These are phyloP conservation scores for Dendrobium huoshanense DNA, from an alignment of 106 monocot genomes.

Conservation along the genomic window DNA sequence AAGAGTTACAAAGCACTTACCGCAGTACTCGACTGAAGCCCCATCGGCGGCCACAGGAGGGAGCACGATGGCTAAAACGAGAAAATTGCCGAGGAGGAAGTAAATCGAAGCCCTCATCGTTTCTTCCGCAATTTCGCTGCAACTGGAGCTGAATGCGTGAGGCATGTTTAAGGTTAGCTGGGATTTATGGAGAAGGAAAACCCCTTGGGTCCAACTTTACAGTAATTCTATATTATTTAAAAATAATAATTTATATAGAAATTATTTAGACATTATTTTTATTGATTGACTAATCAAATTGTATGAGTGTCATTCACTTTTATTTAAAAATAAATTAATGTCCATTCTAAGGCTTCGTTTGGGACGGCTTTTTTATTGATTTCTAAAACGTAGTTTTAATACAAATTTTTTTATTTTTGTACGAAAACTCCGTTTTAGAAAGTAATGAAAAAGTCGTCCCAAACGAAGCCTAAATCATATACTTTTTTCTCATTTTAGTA, in stretches of 20 bases:
- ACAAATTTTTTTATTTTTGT: no score
- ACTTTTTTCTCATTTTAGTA: no score
- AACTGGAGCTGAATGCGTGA: neutral
- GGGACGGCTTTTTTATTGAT: no score
- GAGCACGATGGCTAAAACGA: neutral
- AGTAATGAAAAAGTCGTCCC: no score
- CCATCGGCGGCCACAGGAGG: neutral
- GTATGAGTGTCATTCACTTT: neutral
- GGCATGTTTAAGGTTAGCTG: neutral
- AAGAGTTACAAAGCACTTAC: constrained; percentile 2
- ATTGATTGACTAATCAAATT: neutral
- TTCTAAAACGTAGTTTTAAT: no score
- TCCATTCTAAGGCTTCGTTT: no score
- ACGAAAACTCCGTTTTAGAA: no score
- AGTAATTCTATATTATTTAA: no score
- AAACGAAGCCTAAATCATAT: no score
- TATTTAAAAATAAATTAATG: neutral
- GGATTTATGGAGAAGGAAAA: neutral
- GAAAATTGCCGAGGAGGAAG: neutral
- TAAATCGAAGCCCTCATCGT: constrained; percentile 2
- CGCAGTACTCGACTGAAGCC: constrained; percentile 8
- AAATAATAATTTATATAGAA: neutral
- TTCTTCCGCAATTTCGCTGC: neutral
- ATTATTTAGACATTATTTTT: neutral
- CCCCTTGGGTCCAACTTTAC: neutral